These are phyloP conservation scores for Cordyceps militaris DNA, from an alignment of 2,329 filamentous ascomycete genomes.

Conservation along the genomic window DNA sequence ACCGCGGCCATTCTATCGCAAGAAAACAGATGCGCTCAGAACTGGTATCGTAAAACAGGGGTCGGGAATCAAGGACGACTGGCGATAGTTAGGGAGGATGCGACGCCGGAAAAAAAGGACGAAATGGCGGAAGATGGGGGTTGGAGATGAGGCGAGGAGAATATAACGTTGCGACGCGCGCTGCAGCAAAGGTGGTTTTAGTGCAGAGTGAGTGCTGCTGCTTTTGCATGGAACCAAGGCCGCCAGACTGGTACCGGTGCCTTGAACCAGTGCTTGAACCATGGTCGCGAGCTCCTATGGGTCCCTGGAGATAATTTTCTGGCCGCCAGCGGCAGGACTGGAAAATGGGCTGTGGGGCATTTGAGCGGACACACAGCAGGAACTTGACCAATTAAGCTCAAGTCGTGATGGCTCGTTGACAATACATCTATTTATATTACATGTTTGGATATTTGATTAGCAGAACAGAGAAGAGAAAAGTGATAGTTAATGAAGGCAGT, in stretches of 20 bases:
- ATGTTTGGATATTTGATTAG: too few species aligned
- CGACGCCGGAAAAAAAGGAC: constrained; percentile 10
- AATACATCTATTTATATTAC: too few species aligned
- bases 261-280: too few species aligned
- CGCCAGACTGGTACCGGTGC: too few species aligned
- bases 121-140: constrained; percentile 5
- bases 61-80: constrained; percentile 4
- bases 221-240: too few species aligned
- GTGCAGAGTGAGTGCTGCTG: not conserved
- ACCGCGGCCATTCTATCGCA: constrained; percentile 37
- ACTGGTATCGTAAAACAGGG: constrained; percentile 6
- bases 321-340: not conserved
- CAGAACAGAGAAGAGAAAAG: too few species aligned
- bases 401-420: too few species aligned
- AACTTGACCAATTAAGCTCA: too few species aligned
- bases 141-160: constrained; percentile 12
- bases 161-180: constrained; percentile 8
- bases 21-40: constrained; percentile 21
- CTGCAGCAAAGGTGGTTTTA: not conserved
- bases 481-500: too few species aligned
- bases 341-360: not conserved
- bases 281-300: constrained; percentile 4
- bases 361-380: too few species aligned
- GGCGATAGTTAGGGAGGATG: constrained; percentile 9
- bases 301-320: constrained; percentile 16